These are phyloP conservation scores for Spizellomyces punctatus DNA, from an alignment of 192 early-diverging fungal genomes.

Conservation along the genomic window DNA sequence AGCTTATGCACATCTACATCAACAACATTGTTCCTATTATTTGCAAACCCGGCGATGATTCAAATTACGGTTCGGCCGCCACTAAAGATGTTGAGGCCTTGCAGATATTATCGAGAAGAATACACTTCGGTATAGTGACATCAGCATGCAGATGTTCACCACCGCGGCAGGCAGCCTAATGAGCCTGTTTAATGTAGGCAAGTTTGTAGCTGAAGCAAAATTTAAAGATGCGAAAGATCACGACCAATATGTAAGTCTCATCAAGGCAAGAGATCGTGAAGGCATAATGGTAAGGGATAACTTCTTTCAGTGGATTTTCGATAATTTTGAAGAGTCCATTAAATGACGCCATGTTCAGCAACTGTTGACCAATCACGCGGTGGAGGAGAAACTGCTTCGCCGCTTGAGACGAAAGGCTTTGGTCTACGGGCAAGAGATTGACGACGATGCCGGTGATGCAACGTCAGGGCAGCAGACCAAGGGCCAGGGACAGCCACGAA, in stretches of 20 bases:
- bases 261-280: slow-evolving; percentile 70
- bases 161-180: not conserved
- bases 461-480: slow-evolving; percentile 13
- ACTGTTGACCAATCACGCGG: slow-evolving; percentile 83
- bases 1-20: slow-evolving; percentile 82
- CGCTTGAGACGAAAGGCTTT: slow-evolving; percentile 86
- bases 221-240: slow-evolving; percentile 82
- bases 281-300: slow-evolving; percentile 59
- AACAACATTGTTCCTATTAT: slow-evolving; percentile 77
- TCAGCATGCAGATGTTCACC: not conserved
- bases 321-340: no score
- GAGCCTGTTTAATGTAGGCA: slow-evolving; percentile 56
- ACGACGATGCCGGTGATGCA: slow-evolving; percentile 37
- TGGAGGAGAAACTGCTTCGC: slow-evolving; percentile 82
- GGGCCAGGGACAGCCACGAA: slow-evolving; percentile 34
- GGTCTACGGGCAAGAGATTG: slow-evolving; percentile 91
- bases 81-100: slow-evolving; percentile 92
- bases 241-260: slow-evolving; percentile 73
- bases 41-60: slow-evolving; percentile 75
- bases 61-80: slow-evolving; percentile 91
- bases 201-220: slow-evolving; percentile 97
- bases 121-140: slow-evolving; percentile 80
- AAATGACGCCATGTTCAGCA: slow-evolving; percentile 28
- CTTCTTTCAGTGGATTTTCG: no score
- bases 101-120: slow-evolving; percentile 87